Evolutionary conservation across 495 filamentous ascomycete species (phyloP).

Genomic region (Hypoxylon rickii): DNA sequence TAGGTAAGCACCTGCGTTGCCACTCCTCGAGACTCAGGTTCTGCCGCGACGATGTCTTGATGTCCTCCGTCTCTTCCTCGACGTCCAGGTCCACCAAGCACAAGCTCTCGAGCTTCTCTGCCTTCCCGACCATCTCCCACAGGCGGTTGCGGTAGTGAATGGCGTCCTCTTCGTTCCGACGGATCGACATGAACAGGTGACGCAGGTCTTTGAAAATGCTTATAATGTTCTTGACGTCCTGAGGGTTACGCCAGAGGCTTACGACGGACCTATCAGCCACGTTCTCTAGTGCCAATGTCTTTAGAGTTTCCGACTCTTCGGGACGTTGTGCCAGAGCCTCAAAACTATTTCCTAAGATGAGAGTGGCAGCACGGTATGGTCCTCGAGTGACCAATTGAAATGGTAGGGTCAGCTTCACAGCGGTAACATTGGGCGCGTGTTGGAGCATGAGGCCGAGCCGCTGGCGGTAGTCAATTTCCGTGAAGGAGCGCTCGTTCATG

Average conservation of each 20-base stretch:
- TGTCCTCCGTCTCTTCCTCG: conserved; percentile 9
- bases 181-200: conserved; percentile 29
- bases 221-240: conserved; percentile 38
- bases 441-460: conserved; percentile 26
- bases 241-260: conserved; percentile 35
- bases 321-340: conserved; percentile 25
- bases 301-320: conserved; percentile 22
- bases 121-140: conserved; percentile 34
- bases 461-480: conserved; percentile 31
- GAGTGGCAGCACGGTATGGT: conserved; percentile 28
- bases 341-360: conserved; percentile 38
- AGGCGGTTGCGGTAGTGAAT: conserved; percentile 27
- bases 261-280: conserved; percentile 26
- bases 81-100: conserved; percentile 31
- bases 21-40: conserved; percentile 22
- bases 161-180: conserved; percentile 21
- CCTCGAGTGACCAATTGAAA: conserved; percentile 24
- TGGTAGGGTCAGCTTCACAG: conserved; percentile 29
- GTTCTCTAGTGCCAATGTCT: conserved; percentile 32
- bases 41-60: conserved; percentile 20
- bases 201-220: conserved; percentile 10
- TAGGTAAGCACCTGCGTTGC: conserved; percentile 24
- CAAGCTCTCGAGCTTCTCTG: conserved; percentile 27
- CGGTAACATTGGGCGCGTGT: conserved; percentile 18
- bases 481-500: conserved; percentile 35